Evolutionary conservation across 2,329 filamentous ascomycete genomes (phyloP).

Genomic region (Hortaea werneckii): DNA sequence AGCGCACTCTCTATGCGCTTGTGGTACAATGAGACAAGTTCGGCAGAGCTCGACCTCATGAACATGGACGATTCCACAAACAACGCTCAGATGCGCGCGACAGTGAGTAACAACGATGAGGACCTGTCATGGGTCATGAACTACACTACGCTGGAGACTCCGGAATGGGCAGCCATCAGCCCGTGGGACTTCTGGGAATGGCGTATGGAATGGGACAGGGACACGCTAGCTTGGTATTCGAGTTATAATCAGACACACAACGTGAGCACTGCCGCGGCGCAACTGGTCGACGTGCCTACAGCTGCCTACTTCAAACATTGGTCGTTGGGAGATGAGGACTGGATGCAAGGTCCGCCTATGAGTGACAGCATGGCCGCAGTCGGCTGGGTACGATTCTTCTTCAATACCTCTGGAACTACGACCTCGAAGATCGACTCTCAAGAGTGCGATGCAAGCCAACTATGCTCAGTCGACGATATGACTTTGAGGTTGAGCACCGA

Average conservation of each 20-base stretch:
- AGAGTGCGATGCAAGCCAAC: constrained; percentile 7
- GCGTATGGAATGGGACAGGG: constrained; percentile 38
- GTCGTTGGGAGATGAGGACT: constrained; percentile 36
- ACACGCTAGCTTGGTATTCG: constrained; percentile 33
- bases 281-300: constrained; percentile 32
- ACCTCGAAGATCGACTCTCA: constrained; percentile 10
- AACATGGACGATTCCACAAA: constrained; percentile 30
- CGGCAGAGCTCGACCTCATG: constrained; percentile 35
- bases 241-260: constrained; percentile 9
- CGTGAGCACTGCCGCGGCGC: constrained; percentile 24
- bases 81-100: constrained; percentile 20
- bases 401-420: constrained; percentile 38
- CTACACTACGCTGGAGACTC: constrained; percentile 30
- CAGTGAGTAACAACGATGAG: constrained; percentile 31
- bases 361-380: constrained; percentile 33
- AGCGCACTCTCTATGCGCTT: constrained; percentile 38
- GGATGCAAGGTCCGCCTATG: constrained; percentile 36
- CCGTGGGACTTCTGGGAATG: constrained; percentile 39
- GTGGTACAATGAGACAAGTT: constrained; percentile 36
- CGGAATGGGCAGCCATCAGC: constrained; percentile 15
- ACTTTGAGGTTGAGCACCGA: constrained; percentile 13
- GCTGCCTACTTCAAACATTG: constrained; percentile 39
- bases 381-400: constrained; percentile 40
- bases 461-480: constrained; percentile 20
- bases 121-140: constrained; percentile 29